A percentile compares a stretch with the other conserved stretches of the same genome.
phyloP scores from a whole-genome alignment of 208 protist species.

The Trypanosoma lewisi region DNA sequence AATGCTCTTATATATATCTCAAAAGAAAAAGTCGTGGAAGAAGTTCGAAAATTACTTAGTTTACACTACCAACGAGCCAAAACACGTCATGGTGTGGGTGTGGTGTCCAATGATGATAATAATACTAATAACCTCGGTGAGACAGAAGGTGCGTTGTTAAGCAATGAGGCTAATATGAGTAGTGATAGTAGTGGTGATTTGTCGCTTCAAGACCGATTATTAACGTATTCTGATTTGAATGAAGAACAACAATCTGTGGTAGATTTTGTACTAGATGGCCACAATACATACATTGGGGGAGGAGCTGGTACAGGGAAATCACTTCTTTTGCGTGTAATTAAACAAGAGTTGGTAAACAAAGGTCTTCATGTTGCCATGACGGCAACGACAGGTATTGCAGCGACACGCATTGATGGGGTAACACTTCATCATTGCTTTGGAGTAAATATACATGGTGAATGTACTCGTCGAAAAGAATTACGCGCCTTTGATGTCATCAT shows the following conservation, averaged over 20 bases:
- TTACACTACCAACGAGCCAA: conserved; percentile 44
- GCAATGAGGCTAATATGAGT: background rate
- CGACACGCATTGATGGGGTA: conserved; percentile 68
- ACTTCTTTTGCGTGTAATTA: conserved; percentile 79
- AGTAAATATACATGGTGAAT: conserved; percentile 75
- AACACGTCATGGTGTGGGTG: conserved; percentile 23
- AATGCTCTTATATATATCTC: conserved; percentile 27
- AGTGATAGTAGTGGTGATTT: conserved; percentile 31
- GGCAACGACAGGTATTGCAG: conserved; percentile 84
- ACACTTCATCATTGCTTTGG: conserved; percentile 90
- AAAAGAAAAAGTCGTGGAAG: conserved; percentile 23
- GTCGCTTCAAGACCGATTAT: conserved; percentile 31
- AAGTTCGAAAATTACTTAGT: conserved; percentile 38
- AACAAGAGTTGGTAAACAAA: conserved; percentile 52
- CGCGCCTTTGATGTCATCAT: conserved; percentile 86
- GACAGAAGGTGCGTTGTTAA: background rate
- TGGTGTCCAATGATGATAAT: conserved; percentile 26
- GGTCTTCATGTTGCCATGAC: conserved; percentile 77
- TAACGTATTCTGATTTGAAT: conserved; percentile 70
- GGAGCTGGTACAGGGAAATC: conserved; percentile 89
- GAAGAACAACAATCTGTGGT: conserved; percentile 79
- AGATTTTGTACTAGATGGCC: conserved; percentile 61
- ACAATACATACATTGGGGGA: conserved; percentile 88
- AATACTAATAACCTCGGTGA: too few species aligned
- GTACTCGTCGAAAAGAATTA: conserved; percentile 65